Evolutionary conservation across 1,139 yeast genomes (phyloP).

Genomic region (Hansenula anomala): DNA sequence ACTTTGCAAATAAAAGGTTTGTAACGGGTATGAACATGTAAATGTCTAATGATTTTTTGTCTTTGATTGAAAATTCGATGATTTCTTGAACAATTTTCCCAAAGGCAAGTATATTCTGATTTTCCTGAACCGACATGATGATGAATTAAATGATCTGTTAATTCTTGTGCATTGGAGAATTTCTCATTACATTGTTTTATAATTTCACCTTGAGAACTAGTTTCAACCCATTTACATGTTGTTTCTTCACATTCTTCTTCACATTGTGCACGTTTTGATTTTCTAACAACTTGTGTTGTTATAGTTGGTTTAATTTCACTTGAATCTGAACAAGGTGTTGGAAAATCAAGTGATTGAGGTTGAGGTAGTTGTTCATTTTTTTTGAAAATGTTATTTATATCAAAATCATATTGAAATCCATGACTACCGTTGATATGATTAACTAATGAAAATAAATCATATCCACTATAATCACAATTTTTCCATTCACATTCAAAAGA

Average conservation of each 20-base stretch:
- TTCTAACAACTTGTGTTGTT: not conserved
- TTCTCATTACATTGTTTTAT: slow-evolving; percentile 36
- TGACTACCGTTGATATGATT: slow-evolving; percentile 58
- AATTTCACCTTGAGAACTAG: slow-evolving; percentile 1
- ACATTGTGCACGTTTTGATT: no score
- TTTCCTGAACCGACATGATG: slow-evolving; percentile 74
- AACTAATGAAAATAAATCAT: slow-evolving; percentile 47
- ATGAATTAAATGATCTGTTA: slow-evolving; percentile 65
- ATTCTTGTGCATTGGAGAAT: slow-evolving; percentile 50
- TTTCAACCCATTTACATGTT: slow-evolving; percentile 15
- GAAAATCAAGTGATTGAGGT: slow-evolving; percentile 6
- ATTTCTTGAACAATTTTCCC: slow-evolving; percentile 75
- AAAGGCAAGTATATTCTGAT: slow-evolving; percentile 62
- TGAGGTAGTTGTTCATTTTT: slow-evolving; percentile 11
- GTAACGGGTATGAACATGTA: slow-evolving; percentile 82
- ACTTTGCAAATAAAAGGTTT: slow-evolving; percentile 67
- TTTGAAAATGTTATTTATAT: slow-evolving; percentile 13
- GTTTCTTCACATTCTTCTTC: slow-evolving; percentile 9
- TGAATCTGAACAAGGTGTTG: slow-evolving; percentile 14
- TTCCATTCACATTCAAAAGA: slow-evolving; percentile 64
- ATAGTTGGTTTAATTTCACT: not conserved
- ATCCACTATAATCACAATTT: slow-evolving; percentile 54
- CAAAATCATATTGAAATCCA: slow-evolving; percentile 29
- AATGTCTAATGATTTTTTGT: slow-evolving; percentile 81
- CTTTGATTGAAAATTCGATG: slow-evolving; percentile 67